Evolutionary conservation across 352 stramenopile genomes (phyloP).

Genomic region (Phytophthora pseudosyringae): DNA sequence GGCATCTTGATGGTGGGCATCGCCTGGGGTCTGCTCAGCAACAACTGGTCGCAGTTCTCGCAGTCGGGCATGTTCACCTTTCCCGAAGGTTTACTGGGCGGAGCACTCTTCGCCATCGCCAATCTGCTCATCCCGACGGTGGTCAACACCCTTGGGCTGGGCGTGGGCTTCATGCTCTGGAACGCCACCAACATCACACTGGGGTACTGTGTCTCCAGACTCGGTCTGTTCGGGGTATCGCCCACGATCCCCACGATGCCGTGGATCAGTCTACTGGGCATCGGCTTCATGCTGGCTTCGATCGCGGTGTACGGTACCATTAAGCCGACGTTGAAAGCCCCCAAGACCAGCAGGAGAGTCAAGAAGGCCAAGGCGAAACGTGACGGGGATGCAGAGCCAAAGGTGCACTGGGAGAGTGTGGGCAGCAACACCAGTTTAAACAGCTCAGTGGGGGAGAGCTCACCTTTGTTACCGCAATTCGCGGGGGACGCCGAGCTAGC

Average conservation of each 20-base stretch:
- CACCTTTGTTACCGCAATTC: slow-evolving; percentile 48
- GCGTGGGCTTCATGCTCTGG: slow-evolving; percentile 88
- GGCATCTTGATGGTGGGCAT: slow-evolving; percentile 85
- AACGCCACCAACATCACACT: slow-evolving; percentile 87
- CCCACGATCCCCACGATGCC: slow-evolving; percentile 68
- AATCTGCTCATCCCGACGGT: slow-evolving; percentile 88
- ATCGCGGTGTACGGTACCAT: slow-evolving; percentile 85
- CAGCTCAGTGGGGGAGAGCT: slow-evolving; percentile 40
- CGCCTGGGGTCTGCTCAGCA: slow-evolving; percentile 76
- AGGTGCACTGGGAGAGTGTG: slow-evolving; percentile 18
- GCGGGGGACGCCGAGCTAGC: slow-evolving; percentile 19
- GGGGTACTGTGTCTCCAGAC: slow-evolving; percentile 79
- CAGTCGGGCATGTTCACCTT: slow-evolving; percentile 84
- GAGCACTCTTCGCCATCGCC: slow-evolving; percentile 77
- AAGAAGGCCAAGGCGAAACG: slow-evolving; percentile 15
- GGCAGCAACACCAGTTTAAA: slow-evolving; percentile 28
- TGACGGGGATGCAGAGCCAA: slow-evolving; percentile 4
- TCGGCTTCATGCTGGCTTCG: slow-evolving; percentile 79
- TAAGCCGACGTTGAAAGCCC: slow-evolving; percentile 60
- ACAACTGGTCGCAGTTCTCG: slow-evolving; percentile 81
- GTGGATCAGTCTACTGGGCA: slow-evolving; percentile 65
- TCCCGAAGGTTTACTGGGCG: slow-evolving; percentile 76
- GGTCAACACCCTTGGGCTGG: slow-evolving; percentile 82
- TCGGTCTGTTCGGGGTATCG: slow-evolving; percentile 72
- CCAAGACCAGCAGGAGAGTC: slow-evolving; percentile 24